Conservation (phyloP, 1,284 basidiomycete genomes). For the Hemileia vastatrix region DNA sequence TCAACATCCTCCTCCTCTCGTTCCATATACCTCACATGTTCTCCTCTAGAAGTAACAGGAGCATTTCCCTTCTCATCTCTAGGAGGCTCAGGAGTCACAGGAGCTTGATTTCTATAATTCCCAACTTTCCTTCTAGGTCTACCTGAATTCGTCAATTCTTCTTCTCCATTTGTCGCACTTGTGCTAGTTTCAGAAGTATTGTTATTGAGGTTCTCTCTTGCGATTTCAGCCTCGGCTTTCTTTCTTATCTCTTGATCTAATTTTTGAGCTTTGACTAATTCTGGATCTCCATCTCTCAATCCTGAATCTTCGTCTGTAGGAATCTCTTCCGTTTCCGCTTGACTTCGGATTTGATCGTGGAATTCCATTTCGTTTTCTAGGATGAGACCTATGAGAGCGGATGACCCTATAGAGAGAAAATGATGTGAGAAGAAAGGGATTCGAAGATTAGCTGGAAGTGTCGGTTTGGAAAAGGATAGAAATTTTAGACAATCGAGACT, state of each 20-base stretch:
- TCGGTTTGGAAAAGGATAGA: too few relatives aligned
- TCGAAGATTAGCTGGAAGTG: too few relatives aligned
- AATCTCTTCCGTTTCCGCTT: constrained; percentile 8
- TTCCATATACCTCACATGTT: too few relatives aligned
- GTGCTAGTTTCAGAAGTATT: neutral
- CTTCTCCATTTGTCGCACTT: too few relatives aligned
- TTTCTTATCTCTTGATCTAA: neutral
- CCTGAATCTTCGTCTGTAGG: neutral
- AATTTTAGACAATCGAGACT: too few relatives aligned
- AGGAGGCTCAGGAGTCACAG: too few relatives aligned
- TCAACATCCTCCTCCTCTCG: too few relatives aligned
- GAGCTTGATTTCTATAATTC: too few relatives aligned
- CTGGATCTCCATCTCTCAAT: constrained; percentile 10
- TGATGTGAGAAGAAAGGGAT: neutral
- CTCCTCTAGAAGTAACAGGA: too few relatives aligned
- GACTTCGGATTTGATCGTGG: neutral
- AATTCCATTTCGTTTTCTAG: constrained; percentile 2
- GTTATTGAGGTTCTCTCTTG: neutral
- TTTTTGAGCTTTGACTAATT: neutral
- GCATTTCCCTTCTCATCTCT: too few relatives aligned
- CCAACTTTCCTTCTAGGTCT: too few relatives aligned
- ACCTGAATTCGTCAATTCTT: too few relatives aligned
- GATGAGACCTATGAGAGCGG: constrained; percentile 5
- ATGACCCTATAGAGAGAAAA: constrained; percentile 6
- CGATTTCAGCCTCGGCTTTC: neutral